Base-by-base conservation (phyloP, 441 rosid genomes). In the Francoa sonchifolia region DNA sequence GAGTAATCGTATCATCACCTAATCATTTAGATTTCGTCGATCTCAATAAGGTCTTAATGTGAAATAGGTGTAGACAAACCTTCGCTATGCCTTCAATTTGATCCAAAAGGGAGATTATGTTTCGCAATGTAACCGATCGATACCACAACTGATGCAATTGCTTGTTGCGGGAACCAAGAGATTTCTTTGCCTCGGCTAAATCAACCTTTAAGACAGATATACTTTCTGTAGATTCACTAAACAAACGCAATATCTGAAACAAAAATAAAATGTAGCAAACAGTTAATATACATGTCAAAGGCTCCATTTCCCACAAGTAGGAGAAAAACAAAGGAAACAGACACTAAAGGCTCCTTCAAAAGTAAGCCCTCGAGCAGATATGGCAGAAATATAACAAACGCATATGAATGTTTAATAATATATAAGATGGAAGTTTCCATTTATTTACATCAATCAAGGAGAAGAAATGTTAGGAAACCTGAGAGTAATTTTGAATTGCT, bases 141-240 rank as follows among this genome's bases (percentile, higher is more conserved):
- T 81, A 92, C 99, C 97, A 92, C 50, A 92, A 54, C 61, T 92
- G 99, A 66, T 92, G 97, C 76, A 92, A 72, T 42, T 92, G 99
- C 69, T 87, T 92, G 65, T 72, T 92, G 58, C 94, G 78, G 37
- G 76, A 54, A 52, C 95, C 88, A 67, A 92, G 88, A 42, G 66
- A 58, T 73, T 55, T 67, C 77, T 87, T 87, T 39, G 97, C 83
- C 32, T 92, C 99, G 38, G 79, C 73, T 75, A 92, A 83, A 72
- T 87, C 89, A 48, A 69, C 65, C 77, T 83, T 92, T 48, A 92
- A 54, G 21, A 63, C 74, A 23, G 65, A 57, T 29, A 87, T 63
- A 44, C 81, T 83, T 36, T 75, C 84, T 38, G 99, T 63, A 57
- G 97, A 92, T 56, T 87, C 95, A 21, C 95, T 83, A 66, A 92